Evolutionary conservation across 495 filamentous ascomycete genomes (phyloP), one percentile per base, ranked within the genome.

Genomic region (Oidiodendron maius): DNA sequence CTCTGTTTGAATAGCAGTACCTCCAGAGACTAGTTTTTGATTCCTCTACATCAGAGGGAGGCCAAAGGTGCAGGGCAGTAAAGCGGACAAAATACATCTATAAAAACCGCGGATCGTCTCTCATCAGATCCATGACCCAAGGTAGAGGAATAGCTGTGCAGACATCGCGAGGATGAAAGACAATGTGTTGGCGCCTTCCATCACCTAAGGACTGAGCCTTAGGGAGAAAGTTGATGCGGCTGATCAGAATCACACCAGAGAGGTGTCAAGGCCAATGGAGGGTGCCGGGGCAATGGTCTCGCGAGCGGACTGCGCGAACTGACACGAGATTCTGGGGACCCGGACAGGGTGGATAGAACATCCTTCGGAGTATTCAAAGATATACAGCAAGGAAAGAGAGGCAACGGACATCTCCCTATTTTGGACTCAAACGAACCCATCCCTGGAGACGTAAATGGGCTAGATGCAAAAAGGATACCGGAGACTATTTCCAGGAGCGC

Each of bases 11-110:
- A 63, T 74, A 77, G 83, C 84, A 85, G 76, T 78, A 75, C 81
- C 82, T 78, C 84, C 82, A 63, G 65, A 76, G 86, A 90, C 79
- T 78, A 71, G 85, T 84, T 86, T 91, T 90, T 89, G 84, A 74
- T 86, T 90, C 84, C 84, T 82, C 83, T 78, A 78, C 77, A 51
- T 28, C 20, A 28, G 17, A 23, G 16, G 15, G n/a, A 49, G 17
- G 22, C 21, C 40, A 40, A 26, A 32, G 13, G 32, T 38, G 25
- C 52, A 51, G 50, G 57, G 52, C 49, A 79, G 66, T n/a, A 63
- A 72, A 77, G 73, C 85, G 84, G 69, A 80, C 84, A 88, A 89
- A 89, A 76, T 71, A 81, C 86, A 80, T 89, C 85, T 73, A 67
- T 64, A 88, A 91, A 91, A 90, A 80, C 73, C 86, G 86, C 75